Evolutionary conservation across 805 yeast species (phyloP), one percentile per base, ranked within the genome.

Genomic region (Suhomyces sp.): DNA sequence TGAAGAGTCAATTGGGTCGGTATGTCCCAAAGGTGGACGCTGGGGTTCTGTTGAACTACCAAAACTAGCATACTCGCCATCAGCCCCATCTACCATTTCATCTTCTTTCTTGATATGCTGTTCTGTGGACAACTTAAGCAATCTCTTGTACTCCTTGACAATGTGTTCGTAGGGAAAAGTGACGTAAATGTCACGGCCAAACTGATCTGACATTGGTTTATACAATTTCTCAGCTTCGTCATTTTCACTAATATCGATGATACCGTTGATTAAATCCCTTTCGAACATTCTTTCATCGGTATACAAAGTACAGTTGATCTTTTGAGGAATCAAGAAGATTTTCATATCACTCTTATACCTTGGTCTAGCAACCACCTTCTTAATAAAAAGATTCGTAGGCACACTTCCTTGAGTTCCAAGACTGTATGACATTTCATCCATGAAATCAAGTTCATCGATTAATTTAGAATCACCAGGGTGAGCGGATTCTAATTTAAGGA

Each of bases 281-380:
- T 66, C 73, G 42, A 76, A 60, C 70, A 73, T 71, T 38, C 75
- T 57, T 36, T 62, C 63, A 42, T 74, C 76, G 25, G 73, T 64
- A 42, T 76, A 76, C 14, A 76, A 42, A 41, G 65, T 62, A 36
- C 55, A 44, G 35, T 63, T 50, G 5, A 50, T 39, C 11, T 52
- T 47, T 17, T 66, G 56, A 3, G 81, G 81, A 5, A 78, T 56
- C 13, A 79, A 45, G 53, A 72, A 78, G n/a, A 78, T 71, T 49
- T 76, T 74, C 84, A 79, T 79, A 43, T 74, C 76, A 4, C 76
- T 64, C 49, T 79, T 79, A 53, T 79, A 79, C 21, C 84, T 54
- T 9, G 84, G 84, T 44, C 82, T 60, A 10, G 83, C 83, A 21
- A 77, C 70, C 16, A 72, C 63, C 40, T 76, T 76, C 53, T 79